Percentiles rank a stretch among this genome's conserved stretches.
These are phyloP conservation scores for Mycothermus thermophilus DNA, from an alignment of 495 filamentous ascomycete genomes.

Conservation along the genomic window DNA sequence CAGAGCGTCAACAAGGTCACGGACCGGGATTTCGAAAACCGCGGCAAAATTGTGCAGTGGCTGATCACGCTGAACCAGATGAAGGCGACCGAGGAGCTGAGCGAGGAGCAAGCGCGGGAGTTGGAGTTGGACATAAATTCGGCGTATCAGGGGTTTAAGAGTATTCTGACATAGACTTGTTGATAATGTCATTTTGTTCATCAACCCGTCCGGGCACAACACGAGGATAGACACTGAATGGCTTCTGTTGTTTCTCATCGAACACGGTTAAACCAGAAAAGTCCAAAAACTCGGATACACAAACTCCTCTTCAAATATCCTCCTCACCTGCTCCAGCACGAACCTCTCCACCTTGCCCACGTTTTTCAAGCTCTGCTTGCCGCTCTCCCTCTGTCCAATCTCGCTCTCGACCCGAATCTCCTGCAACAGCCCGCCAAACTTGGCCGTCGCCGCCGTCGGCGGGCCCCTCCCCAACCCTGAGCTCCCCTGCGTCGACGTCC, in stretches of 20 bases:
- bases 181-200: too few relatives aligned
- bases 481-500: too few relatives aligned
- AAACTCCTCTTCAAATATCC: conserved; percentile 96
- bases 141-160: conserved; percentile 85
- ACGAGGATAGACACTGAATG: too few relatives aligned
- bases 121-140: conserved; percentile 78
- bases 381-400: conserved; percentile 80
- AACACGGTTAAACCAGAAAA: conserved; percentile 73
- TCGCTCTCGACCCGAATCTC: conserved; percentile 95
- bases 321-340: conserved; percentile 86
- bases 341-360: conserved; percentile 97
- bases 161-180: conserved; percentile 27
- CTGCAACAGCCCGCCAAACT: conserved; percentile 62
- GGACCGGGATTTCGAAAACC: conserved; percentile 78
- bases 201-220: too few relatives aligned
- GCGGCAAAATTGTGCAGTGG: conserved; percentile 97
- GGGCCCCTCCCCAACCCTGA: too few relatives aligned
- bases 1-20: conserved; percentile 94
- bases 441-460: conserved; percentile 16
- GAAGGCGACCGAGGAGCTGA: conserved; percentile 84
- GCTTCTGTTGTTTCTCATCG: too few relatives aligned
- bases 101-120: conserved; percentile 74
- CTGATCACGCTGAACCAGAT: conserved; percentile 94
- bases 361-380: conserved; percentile 91
- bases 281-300: conserved; percentile 98